Base-by-base conservation (phyloP, 768 basidiomycete species). In the Tricholoma sp. region DNA sequence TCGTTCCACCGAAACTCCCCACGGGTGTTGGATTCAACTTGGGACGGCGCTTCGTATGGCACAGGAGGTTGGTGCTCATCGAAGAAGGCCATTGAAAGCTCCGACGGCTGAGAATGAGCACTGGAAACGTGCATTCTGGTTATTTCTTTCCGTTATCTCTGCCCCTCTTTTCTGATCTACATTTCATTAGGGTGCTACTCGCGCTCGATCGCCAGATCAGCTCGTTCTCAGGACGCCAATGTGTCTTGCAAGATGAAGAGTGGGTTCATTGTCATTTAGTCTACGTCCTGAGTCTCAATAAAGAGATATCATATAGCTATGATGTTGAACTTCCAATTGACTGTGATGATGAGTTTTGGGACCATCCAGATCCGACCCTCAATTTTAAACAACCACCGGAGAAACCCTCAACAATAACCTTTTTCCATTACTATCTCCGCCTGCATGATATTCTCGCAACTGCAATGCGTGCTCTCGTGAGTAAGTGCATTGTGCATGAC, bases 211-310 rank as follows among this genome's bases (percentile, higher is more conserved):
- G 82, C 52, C 57, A 72, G 21, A 61, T 75, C 21, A 80, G 82
- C 47, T 69, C 77, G 0, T 71, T 74, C 9, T 75, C 85, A 24
- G 91, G 91, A 1, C 76, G 90, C n/a, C 85, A 87, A 2, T 81
- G 85, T 64, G 82, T 82, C 3, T 74, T 91, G 4, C 85, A 87
- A 55, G 89, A 91, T 61, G 88, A 88, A 66, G 89, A 89, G 84
- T 84, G 65, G 61, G 82, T 76, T 45, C 22, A 21, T n/a, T 41
- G 55, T 3, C 24, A 49, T 32, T 52, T 2, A 10, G 21, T 18
- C 10, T 8, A 24, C 43, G 11, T 56, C 21, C 47, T 31, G 27
- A 46, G 52, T 22, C 9, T 32, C n/a, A 45, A 18, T 18, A 50
- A 45, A 37, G 32, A 19, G 32, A 37, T 24, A 54, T 50, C 41